Conservation (phyloP, 2,329 filamentous ascomycete genomes). For the Teratosphaeriaceae sp. region DNA sequence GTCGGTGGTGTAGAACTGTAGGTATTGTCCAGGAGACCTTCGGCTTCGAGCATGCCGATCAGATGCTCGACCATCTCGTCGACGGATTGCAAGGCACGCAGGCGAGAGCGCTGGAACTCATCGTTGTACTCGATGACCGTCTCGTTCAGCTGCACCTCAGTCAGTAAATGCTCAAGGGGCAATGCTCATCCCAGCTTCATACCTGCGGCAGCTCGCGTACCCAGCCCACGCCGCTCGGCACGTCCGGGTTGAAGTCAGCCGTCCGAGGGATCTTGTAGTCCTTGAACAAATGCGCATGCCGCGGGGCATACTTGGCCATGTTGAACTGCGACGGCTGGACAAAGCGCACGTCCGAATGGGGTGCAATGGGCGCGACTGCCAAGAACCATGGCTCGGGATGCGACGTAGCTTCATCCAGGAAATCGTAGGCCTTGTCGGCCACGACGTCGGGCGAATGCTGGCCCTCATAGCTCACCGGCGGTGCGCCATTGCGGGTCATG, state of each 20-base stretch:
- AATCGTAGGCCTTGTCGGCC: conserved; percentile 51
- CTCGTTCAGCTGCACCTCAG: conserved; percentile 41
- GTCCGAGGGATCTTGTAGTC: conserved; percentile 55
- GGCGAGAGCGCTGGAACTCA: conserved; percentile 44
- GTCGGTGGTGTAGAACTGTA: conserved; percentile 35
- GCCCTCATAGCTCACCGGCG: conserved; percentile 49
- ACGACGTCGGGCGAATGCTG: conserved; percentile 55
- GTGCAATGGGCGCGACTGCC: conserved; percentile 24
- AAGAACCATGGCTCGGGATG: conserved; percentile 27
- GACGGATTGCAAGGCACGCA: conserved; percentile 47
- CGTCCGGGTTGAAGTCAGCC: conserved; percentile 57
- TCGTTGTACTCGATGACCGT: conserved; percentile 46
- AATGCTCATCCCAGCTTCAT: too few relatives aligned
- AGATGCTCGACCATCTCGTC: conserved; percentile 48
- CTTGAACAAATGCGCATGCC: conserved; percentile 58
- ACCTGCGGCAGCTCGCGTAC: background rate
- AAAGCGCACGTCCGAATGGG: conserved; percentile 19
- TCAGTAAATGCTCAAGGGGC: too few relatives aligned
- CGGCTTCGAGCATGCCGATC: conserved; percentile 35
- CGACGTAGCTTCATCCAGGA: conserved; percentile 41
- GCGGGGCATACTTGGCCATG: conserved; percentile 14
- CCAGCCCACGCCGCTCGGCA: background rate
- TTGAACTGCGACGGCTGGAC: conserved; percentile 27
- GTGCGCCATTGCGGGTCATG: conserved; percentile 53
- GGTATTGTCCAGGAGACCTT: conserved; percentile 43